Evolutionary conservation across 768 basidiomycete species (phyloP), one percentile per base, ranked within the genome.

Genomic region (Asterophora lycoperdoides): DNA sequence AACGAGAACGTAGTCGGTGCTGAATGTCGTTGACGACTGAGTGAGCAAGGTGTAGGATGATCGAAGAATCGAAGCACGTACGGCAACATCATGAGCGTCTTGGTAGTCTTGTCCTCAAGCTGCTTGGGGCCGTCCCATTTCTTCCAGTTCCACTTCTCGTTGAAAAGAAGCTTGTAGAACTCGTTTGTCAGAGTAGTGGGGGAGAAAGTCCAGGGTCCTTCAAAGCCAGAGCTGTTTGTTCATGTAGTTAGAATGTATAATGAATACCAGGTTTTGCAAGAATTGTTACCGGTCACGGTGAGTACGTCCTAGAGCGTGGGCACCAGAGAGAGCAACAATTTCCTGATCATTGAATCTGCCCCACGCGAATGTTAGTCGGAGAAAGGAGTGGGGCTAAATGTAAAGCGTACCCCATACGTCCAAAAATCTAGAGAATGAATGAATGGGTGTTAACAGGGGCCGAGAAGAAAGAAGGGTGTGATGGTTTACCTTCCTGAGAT

Each of bases 121-220:
- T 96, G 94, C 73, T 92, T 93, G 17, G 93, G 92, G 44, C 91
- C 94, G 53, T 72, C 70, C 93, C 95, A 97, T 69, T 93, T 95
- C 71, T 79, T 87, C 93, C 93, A 95, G n/a, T 83, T 76, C 89
- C 89, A 91, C 80, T 82, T 90, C 76, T 96, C 93, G 58, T 84
- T 78, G 59, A 92, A 81, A 49, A 99, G 76, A 20, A 97, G 79
- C 59, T 83, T 83, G 80, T 71, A 93, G 73, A 73, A 94, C 61
- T 90, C 89, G 65, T 94, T 93, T 35, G 87, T 86, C 59, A 93
- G 64, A 2, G 89, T 89, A 17, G 81, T 89, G 3, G 93, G 93
- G 13, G 91, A 89, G 80, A 94, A 93, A 2, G 93, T 93, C 91
- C 89, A 93, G n/a, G 89, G 92, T 9, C 89, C 92, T 6, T 89